Evolutionary conservation across 345 rosid genomes (phyloP), one percentile per base, ranked within the genome.

Genomic region (Populus simonii): DNA sequence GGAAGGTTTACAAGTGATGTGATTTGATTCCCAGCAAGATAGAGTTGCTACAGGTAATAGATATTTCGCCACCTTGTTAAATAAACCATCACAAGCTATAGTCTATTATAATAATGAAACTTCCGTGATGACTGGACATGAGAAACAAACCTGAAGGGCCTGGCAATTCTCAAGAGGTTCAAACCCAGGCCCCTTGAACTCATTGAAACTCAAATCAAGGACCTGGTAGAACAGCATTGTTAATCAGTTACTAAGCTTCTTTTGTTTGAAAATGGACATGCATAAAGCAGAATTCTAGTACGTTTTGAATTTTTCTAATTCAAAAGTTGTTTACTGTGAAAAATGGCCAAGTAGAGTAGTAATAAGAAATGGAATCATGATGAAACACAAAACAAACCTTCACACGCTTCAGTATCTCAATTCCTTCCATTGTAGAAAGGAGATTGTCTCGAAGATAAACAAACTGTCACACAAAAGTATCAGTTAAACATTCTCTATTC

Each of bases 11-110:
- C 88, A 84, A 95, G 92, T 25, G 99, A 95, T 18, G 92, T 92
- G 76, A 95, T 93, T 88, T 95, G 99, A 78, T 95, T 95, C 73
- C 99, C 99, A 82, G 99, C 99, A 80, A 95, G 98, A 87, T 95
- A 95, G 12, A 95, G 86, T 95, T 95, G 99, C 99, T 95, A 87
- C 81, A 79, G 77, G 79, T 66, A 67, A 84, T 39, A 79, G 23
- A 86, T 43, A 77, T 39, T 69, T 85, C 72, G 83, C 65, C 76
- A 79, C 51, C 77, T 71, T 71, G 61, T 47, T 73, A 27, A 31
- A 76, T 55, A 57, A 7, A 68, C 65, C 51, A 77, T 69, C 41
- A 65, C 39, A 73, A 25, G 55, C 73, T 67, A 57, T 39, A 74
- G 25, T 39, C 18, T 76, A 53, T 68, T 62, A 61, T 70, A 67